Evolutionary conservation across 2,329 filamentous ascomycete genomes (phyloP), one percentile per base, ranked within the genome.

Genomic region (Penicillium sp.): DNA sequence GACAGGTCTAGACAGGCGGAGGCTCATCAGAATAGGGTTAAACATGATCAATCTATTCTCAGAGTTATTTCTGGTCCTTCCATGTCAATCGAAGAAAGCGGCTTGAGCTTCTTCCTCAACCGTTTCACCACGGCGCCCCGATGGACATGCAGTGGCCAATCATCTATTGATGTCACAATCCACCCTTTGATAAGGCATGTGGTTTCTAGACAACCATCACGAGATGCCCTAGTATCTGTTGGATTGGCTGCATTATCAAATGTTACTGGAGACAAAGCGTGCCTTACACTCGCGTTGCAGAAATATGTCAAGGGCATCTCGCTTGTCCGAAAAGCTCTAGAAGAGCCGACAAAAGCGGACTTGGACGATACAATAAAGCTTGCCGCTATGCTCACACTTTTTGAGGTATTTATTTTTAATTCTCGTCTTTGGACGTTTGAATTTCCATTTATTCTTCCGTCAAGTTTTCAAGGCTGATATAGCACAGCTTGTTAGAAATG

Each of bases 231-330:
- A 3, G 21, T 64, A 23, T 59, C 65, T 18, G 61, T 67, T 42
- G 65, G 65, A 4, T 55, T 68, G 28, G 63, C 63, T 20, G 64
- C 65, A 11, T 53, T 65, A 47, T 60, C 65, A 8, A 68, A 68
- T 50, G 59, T 66, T 33, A 63, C 52, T n/a, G 48, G 54, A 8
- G 62, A 68, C 24, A 58, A 51, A 40, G 47, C 51, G 7, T 40
- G 65, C 47, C 53, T 48, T 26, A 56, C 49, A 24, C 47, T 56
- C 5, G 64, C 66, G 6, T 55, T 63, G 38, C 61, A 64, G 47
- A 65, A 62, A 33, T 64, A 68, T 58, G 56, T 59, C 20, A 21
- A 30, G n/a, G 52, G 57, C 14, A 60, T 67, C 14, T 60, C 57
- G 5, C 18, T 48, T 23, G 57, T 64, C 3, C 62, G 56, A 43